Percentiles rank a stretch among this genome's conserved stretches.
Conservation (phyloP, 176 grass and related monocot genomes). For the Areca catechu region DNA sequence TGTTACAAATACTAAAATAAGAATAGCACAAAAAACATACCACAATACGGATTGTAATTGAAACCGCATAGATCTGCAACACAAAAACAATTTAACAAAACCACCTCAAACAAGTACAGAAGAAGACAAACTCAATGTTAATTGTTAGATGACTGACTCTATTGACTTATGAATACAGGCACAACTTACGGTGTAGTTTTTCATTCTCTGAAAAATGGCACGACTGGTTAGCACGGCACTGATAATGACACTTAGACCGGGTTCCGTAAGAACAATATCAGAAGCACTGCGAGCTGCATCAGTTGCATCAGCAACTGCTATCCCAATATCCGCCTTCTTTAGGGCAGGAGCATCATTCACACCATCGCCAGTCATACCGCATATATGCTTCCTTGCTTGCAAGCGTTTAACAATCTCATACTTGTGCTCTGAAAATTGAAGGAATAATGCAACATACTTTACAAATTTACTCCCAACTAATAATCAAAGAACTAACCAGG, state of each 20-base stretch:
- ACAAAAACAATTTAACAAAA: slow-evolving; percentile 2
- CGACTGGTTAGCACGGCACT: slow-evolving; percentile 87
- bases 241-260: slow-evolving; percentile 86
- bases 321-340: slow-evolving; percentile 93
- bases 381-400: slow-evolving; percentile 87
- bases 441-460: not conserved
- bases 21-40: slow-evolving; percentile 24
- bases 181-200: slow-evolving; percentile 68
- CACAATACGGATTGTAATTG: slow-evolving; percentile 97
- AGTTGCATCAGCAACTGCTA: slow-evolving; percentile 79
- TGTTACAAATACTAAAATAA: no score
- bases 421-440: slow-evolving; percentile 62
- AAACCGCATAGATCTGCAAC: slow-evolving; percentile 93
- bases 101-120: not conserved
- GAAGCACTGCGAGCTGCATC: slow-evolving; percentile 81
- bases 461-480: not conserved
- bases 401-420: slow-evolving; percentile 89
- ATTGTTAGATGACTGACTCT: no score
- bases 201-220: slow-evolving; percentile 95
- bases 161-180: no score
- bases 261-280: slow-evolving; percentile 85
- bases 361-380: slow-evolving; percentile 92
- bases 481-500: not conserved
- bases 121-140: no score
- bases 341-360: slow-evolving; percentile 89